These are phyloP conservation scores for Parathielavia hyrcaniae DNA, from an alignment of 495 filamentous ascomycete species.

Conservation along the genomic window DNA sequence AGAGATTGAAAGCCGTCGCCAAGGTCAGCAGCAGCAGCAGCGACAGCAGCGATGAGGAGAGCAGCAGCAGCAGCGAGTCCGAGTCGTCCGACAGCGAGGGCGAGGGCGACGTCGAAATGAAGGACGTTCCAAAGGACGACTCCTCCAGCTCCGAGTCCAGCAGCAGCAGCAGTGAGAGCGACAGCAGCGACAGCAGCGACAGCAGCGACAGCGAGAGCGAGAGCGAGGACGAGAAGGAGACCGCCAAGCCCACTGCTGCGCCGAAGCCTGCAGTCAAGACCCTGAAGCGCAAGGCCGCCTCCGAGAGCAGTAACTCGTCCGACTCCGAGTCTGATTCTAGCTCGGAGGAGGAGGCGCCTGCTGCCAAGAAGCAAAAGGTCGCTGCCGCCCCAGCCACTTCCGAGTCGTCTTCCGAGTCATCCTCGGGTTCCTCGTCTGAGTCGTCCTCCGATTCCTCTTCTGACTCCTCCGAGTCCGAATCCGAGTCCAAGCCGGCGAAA, in stretches of 20 bases:
- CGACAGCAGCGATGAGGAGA: constrained; percentile 11
- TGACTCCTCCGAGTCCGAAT: constrained; percentile 25
- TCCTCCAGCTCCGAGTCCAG: constrained; percentile 20
- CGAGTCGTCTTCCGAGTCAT: constrained; percentile 21
- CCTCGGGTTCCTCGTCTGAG: constrained; percentile 4
- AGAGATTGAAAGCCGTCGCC: constrained; percentile 33
- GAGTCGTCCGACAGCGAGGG: constrained; percentile 90
- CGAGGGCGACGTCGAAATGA: constrained; percentile 49
- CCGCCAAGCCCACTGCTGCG: constrained; percentile 33
- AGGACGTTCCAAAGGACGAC: constrained; percentile 14
- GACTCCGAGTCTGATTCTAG: constrained; percentile 24
- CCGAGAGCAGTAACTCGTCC: constrained; percentile 33
- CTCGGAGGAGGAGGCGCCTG: constrained; percentile 26
- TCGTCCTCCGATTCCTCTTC: constrained; percentile 35
- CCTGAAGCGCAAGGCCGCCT: constrained; percentile 61
- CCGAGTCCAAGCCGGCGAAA: constrained; percentile 24
- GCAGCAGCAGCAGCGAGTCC: constrained; percentile 31
- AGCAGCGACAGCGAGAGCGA: constrained; percentile 52
- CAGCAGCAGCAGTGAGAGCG: constrained; percentile 44
- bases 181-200: constrained; percentile 43
- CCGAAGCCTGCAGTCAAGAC: constrained; percentile 30
- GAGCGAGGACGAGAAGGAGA: constrained; percentile 49
- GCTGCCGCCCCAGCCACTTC: constrained; percentile 22
- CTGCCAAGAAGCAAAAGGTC: constrained; percentile 30
- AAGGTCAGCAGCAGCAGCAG: constrained; percentile 32